Percentiles rank a stretch among this genome's conserved stretches.
phyloP scores from a whole-genome alignment of 495 filamentous ascomycete species.

The Lasiosphaeria hispida region DNA sequence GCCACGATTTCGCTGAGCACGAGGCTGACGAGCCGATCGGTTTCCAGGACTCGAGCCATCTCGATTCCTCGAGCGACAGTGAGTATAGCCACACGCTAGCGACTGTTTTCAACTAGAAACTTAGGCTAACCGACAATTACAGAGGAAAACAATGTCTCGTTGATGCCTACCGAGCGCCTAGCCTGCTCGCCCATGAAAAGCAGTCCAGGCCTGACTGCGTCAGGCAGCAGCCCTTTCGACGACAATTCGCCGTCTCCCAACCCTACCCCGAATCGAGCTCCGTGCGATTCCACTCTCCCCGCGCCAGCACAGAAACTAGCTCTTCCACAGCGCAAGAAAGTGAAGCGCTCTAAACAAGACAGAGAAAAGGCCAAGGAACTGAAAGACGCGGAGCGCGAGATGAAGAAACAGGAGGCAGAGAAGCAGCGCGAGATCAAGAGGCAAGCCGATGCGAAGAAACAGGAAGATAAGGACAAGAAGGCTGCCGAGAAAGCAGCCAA shows the following conservation, averaged over 20 bases:
- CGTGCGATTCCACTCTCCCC: neutral
- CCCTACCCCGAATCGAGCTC: constrained; percentile 19
- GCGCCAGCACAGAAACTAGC: constrained; percentile 10
- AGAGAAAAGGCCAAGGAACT: constrained; percentile 47
- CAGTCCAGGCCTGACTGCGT: constrained; percentile 34
- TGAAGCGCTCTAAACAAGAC: constrained; percentile 52
- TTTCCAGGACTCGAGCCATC: neutral
- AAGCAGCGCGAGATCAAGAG: constrained; percentile 46
- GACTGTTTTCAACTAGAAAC: neutral
- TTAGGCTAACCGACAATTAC: neutral
- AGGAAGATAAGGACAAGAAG: constrained; percentile 38
- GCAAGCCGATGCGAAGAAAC: constrained; percentile 35
- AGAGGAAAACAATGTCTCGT: constrained; percentile 24
- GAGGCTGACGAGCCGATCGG: constrained; percentile 9
- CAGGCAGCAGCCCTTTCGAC: constrained; percentile 34
- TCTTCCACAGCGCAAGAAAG: neutral
- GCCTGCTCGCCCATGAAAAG: constrained; percentile 25
- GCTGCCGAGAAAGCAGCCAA: constrained; percentile 35
- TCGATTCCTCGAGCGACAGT: constrained; percentile 3
- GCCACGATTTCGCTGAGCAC: constrained; percentile 33
- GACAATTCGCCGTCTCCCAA: constrained; percentile 30
- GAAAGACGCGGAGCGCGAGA: constrained; percentile 49
- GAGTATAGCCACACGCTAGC: neutral
- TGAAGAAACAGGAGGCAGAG: constrained; percentile 50
- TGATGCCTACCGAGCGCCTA: neutral